phyloP scores from a whole-genome alignment of 768 basidiomycete genomes.

The Pisolithus microcarpus region DNA sequence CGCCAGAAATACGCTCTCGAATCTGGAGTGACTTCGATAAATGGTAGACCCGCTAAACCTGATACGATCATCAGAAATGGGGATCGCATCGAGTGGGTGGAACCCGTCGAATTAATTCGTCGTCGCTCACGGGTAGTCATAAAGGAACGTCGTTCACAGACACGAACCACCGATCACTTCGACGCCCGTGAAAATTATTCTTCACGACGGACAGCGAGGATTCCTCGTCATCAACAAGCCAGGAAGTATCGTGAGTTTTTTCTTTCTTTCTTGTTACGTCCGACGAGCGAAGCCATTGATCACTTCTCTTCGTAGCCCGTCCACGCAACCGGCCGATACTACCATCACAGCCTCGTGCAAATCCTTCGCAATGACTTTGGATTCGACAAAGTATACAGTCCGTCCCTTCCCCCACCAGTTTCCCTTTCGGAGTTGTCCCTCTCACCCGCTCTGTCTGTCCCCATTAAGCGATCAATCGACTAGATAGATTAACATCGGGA shows the following conservation, averaged over 20 bases:
- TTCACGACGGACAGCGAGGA: conserved; percentile 68
- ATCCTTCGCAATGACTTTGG: conserved; percentile 82
- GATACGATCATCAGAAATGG: conserved; percentile 77
- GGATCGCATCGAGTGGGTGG: conserved; percentile 78
- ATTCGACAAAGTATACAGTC: conserved; percentile 76
- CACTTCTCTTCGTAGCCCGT: conserved; percentile 54
- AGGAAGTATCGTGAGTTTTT: conserved; percentile 89
- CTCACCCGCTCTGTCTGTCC: neutral
- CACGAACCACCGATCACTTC: conserved; percentile 95
- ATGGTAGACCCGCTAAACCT: conserved; percentile 78
- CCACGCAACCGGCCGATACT: conserved; percentile 88
- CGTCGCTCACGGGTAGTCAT: conserved; percentile 3
- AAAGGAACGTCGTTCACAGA: conserved; percentile 87
- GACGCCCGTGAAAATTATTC: conserved; percentile 70
- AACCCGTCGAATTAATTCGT: neutral
- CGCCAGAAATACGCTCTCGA: conserved; percentile 72
- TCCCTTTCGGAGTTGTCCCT: neutral
- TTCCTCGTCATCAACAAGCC: conserved; percentile 96
- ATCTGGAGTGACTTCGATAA: conserved; percentile 91
- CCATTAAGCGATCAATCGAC: conserved; percentile 76
- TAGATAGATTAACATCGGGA: conserved; percentile 92
- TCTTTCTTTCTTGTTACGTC: conserved; percentile 12
- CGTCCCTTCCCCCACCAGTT: conserved; percentile 24
- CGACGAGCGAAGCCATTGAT: neutral
- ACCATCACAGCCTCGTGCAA: conserved; percentile 80